These are phyloP conservation scores for Pichia membranifaciens DNA, from an alignment of 805 yeast species.

Conservation along the genomic window DNA sequence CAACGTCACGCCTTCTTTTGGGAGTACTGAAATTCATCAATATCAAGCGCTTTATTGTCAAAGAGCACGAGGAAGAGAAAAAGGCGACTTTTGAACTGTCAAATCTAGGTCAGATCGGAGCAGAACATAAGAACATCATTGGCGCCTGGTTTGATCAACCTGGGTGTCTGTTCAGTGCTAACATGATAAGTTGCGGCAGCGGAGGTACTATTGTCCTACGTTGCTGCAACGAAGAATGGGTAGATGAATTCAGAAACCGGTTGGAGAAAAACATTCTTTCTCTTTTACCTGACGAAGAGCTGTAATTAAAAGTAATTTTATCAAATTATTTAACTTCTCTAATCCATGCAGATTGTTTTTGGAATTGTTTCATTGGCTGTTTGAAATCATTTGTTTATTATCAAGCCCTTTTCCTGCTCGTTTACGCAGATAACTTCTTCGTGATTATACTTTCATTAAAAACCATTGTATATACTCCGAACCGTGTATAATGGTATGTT, in stretches of 20 bases:
- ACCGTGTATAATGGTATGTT: no score
- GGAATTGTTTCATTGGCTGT: no score
- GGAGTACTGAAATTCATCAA: slow-evolving; percentile 11
- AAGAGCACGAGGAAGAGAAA: slow-evolving; percentile 3
- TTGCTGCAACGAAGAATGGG: slow-evolving; percentile 2
- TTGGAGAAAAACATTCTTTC: background rate
- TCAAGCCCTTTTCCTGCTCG: no score
- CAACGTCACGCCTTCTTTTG: slow-evolving; percentile 2
- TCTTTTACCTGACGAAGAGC: background rate
- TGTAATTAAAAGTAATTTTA: no score
- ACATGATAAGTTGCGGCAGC: slow-evolving; percentile 8
- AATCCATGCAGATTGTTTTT: no score
- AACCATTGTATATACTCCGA: no score
- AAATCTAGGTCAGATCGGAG: slow-evolving; percentile 4
- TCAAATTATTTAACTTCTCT: no score
- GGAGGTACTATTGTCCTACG: slow-evolving; percentile 8
- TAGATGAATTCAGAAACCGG: background rate
- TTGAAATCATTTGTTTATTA: no score
- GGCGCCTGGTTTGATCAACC: slow-evolving; percentile 15
- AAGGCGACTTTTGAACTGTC: slow-evolving; percentile 15
- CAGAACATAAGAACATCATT: background rate
- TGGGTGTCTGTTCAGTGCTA: slow-evolving; percentile 7
- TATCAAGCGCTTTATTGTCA: slow-evolving; percentile 4
- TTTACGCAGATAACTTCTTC: no score
- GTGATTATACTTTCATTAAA: no score